These are phyloP conservation scores for Mucor irregularis DNA, from an alignment of 371 early-diverging fungal genomes.

Conservation along the genomic window DNA sequence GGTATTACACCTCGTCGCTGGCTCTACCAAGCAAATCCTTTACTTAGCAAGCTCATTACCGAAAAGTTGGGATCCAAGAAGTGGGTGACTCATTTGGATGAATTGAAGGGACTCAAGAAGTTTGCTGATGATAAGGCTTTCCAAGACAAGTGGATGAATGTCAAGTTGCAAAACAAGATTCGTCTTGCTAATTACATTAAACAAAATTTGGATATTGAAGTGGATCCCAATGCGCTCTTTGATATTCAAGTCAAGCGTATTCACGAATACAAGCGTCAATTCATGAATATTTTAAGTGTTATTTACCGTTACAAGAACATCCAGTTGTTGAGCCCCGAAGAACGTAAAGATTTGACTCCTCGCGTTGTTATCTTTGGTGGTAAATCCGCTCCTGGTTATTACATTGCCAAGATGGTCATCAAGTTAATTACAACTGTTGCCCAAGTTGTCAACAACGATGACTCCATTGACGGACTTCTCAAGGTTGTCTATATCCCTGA, in stretches of 20 bases:
- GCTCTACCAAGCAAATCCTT: slow-evolving; percentile 92
- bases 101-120: slow-evolving; percentile 59
- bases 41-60: slow-evolving; percentile 75
- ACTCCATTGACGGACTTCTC: slow-evolving; percentile 68
- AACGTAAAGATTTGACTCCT: slow-evolving; percentile 65
- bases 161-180: slow-evolving; percentile 85
- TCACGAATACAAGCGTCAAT: slow-evolving; percentile 97
- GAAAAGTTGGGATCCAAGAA: slow-evolving; percentile 66
- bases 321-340: slow-evolving; percentile 68
- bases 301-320: slow-evolving; percentile 85
- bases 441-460: slow-evolving; percentile 80
- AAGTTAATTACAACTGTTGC: slow-evolving; percentile 93
- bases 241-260: slow-evolving; percentile 95
- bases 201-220: slow-evolving; percentile 61
- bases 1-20: slow-evolving; percentile 92
- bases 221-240: slow-evolving; percentile 82
- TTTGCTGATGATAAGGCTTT: slow-evolving; percentile 67
- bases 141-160: slow-evolving; percentile 78
- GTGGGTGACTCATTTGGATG: slow-evolving; percentile 68
- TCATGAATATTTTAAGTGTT: slow-evolving; percentile 91
- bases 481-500: slow-evolving; percentile 94
- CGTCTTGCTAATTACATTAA: slow-evolving; percentile 83
- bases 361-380: slow-evolving; percentile 84
- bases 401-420: slow-evolving; percentile 93
- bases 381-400: slow-evolving; percentile 93